Conservation (phyloP, 192 early-diverging fungal species). For the Chytriomyces sp. region DNA sequence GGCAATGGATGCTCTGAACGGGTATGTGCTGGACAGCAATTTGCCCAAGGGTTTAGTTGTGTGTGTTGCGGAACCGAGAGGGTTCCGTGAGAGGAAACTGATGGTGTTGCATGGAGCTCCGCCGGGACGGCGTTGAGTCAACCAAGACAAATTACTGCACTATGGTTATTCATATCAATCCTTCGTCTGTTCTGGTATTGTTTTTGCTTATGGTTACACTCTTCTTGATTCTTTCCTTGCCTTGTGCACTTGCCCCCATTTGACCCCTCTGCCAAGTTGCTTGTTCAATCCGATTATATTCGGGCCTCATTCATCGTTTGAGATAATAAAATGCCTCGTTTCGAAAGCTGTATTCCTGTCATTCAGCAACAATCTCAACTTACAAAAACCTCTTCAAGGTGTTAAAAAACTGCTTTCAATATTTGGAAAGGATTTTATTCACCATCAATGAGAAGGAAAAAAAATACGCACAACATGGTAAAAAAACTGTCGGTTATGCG, state of each 20-base stretch:
- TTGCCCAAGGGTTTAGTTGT: conserved; percentile 44
- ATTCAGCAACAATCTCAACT: not conserved
- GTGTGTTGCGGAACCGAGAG: conserved; percentile 56
- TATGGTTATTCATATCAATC: not conserved
- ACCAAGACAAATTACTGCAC: too few relatives aligned
- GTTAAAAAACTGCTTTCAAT: conserved; percentile 23
- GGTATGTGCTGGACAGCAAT: conserved; percentile 24
- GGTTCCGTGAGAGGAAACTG: conserved; percentile 47
- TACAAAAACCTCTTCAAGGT: conserved; percentile 9
- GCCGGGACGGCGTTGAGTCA: too few relatives aligned
- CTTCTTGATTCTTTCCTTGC: too few relatives aligned
- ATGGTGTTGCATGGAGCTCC: conserved; percentile 40
- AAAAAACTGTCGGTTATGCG: not conserved
- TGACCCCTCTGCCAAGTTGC: not conserved
- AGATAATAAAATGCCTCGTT: too few relatives aligned
- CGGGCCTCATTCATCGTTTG: not conserved
- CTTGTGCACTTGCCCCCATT: not conserved
- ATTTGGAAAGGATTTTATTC: conserved; percentile 14
- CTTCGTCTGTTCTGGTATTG: not conserved
- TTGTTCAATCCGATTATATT: not conserved
- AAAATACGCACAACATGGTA: conserved; percentile 8
- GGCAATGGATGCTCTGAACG: conserved; percentile 49
- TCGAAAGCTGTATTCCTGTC: too few relatives aligned
- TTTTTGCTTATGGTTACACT: too few relatives aligned
- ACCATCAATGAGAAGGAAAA: conserved; percentile 23